Evolutionary conservation across 805 yeast species (phyloP), one percentile per base, ranked within the genome.

Genomic region (Yamadazyma kitorensis): DNA sequence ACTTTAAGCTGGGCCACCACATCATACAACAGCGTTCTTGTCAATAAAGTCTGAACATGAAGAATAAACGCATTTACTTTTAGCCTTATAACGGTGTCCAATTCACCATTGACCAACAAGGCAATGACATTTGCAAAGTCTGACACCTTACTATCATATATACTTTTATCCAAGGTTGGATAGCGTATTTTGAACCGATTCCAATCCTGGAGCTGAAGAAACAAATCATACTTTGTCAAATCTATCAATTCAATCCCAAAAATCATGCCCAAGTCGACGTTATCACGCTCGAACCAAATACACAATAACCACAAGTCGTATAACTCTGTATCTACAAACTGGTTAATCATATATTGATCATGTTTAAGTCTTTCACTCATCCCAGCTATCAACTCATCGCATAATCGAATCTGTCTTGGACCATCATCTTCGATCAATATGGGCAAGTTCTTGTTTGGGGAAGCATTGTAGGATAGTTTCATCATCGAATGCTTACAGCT

Each of bases 391-490:
- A 34, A 15, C 6, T 41, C 40, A 3, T 27, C 19, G 17, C 33
- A 29, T 1, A 45, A 32, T 20, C 59, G 47, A 2, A 66, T 50
- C 4, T 66, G 55, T 39, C 74, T 58, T 12, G 4, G 45, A 11
- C 55, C 45, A 17, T 48, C 59, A 42, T 70, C 78, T 45, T 80
- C 86, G 2, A 80, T 57, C 9, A 78, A 56, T 1, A 80, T 55
- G 0, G 87, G 87, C 13, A 81, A 51, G 14, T 68, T 65, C 10
- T 70, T 68, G 37, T 69, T 65, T 2, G 68, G 60, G 1, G 81
- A 60, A 2, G 80, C 74, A 26, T 67, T 64, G 33, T 68, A 65
- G 1, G 82, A 70, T 7, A 79, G 39, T 9, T 66, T 55, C 11
- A 72, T 53, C 15, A 80, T 47, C 6, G 63, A 55, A 35, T 69